phyloP scores from a whole-genome alignment of 371 early-diverging fungal species.

The Mortierella sp. region DNA sequence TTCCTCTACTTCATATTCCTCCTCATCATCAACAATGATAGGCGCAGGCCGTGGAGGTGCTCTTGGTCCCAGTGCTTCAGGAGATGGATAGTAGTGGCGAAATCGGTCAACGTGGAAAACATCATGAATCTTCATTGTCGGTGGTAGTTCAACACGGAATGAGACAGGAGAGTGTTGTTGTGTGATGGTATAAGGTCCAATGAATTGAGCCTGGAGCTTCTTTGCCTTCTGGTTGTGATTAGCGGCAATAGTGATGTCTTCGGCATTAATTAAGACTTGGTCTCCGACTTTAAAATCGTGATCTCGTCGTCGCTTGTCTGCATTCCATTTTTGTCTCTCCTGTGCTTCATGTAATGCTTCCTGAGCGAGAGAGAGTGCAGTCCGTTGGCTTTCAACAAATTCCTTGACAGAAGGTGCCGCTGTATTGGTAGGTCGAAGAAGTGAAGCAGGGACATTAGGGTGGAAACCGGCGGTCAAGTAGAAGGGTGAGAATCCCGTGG shows the following conservation, averaged over 20 bases:
- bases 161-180: background rate
- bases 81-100: background rate
- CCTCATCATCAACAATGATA: background rate
- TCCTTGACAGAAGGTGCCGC: background rate
- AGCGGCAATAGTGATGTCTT: background rate
- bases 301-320: background rate
- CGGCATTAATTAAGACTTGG: background rate
- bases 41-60: background rate
- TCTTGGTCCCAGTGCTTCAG: background rate
- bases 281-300: background rate
- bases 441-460: background rate
- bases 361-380: constrained; percentile 16
- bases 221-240: background rate
- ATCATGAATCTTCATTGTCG: background rate
- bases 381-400: no score
- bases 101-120: background rate
- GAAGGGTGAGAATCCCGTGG: background rate
- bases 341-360: background rate
- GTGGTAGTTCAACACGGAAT: background rate
- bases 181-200: background rate
- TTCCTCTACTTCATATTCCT: background rate
- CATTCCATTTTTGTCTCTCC: background rate
- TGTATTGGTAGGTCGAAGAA: background rate
- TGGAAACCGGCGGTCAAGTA: background rate
- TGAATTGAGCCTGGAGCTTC: background rate